These are phyloP conservation scores for Termitomyces sp. DNA, from an alignment of 768 basidiomycete genomes.

Conservation along the genomic window DNA sequence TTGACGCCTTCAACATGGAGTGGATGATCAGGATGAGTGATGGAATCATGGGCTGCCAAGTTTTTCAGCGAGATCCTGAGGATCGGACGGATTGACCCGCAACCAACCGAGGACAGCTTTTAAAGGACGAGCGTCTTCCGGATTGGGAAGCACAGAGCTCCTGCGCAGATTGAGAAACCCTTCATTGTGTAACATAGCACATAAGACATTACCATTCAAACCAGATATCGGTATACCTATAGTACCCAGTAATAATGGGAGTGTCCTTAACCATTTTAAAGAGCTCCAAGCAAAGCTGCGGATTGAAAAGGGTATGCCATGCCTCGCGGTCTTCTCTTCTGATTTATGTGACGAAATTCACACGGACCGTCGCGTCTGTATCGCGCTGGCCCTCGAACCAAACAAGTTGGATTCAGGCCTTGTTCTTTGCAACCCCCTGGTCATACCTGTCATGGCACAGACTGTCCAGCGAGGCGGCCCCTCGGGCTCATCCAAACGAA, in stretches of 20 bases:
- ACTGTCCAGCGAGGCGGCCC: slow-evolving; percentile 51
- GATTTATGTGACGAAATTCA: slow-evolving; percentile 10
- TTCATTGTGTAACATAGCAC: neutral
- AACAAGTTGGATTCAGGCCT: slow-evolving; percentile 12
- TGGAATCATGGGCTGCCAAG: slow-evolving; percentile 51
- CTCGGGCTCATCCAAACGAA: slow-evolving; percentile 36
- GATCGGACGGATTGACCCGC: neutral
- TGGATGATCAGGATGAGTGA: slow-evolving; percentile 70
- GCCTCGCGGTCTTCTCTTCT: neutral
- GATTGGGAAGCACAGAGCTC: slow-evolving; percentile 50
- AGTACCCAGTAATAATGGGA: slow-evolving; percentile 62
- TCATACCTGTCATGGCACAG: slow-evolving; percentile 50
- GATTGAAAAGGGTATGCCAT: slow-evolving; percentile 1
- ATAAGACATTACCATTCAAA: slow-evolving; percentile 59
- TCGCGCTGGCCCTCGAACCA: slow-evolving; percentile 8
- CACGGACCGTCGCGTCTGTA: slow-evolving; percentile 8
- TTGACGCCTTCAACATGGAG: slow-evolving; percentile 54
- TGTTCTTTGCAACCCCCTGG: no score
- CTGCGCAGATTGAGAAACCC: slow-evolving; percentile 29
- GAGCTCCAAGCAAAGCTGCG: neutral
- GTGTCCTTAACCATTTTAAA: slow-evolving; percentile 22
- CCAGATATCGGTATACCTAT: slow-evolving; percentile 82
- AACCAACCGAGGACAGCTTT: slow-evolving; percentile 59
- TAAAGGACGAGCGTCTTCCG: slow-evolving; percentile 52
- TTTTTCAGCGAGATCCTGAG: neutral